Conservation (phyloP, 495 filamentous ascomycete genomes). For the Podospora comata region DNA sequence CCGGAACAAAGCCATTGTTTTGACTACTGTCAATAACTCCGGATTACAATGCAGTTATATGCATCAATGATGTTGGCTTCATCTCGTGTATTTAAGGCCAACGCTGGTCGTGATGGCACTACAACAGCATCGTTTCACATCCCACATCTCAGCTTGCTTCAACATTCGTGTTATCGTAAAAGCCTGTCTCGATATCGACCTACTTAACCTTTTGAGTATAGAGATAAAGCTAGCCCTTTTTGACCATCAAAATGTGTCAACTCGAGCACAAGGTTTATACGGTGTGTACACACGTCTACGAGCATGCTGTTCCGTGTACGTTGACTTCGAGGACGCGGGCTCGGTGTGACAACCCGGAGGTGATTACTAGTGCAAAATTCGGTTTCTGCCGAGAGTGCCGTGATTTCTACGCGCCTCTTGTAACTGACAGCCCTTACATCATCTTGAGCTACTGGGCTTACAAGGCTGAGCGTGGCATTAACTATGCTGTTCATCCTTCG, state of each 20-base stretch:
- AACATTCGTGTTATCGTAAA: not conserved
- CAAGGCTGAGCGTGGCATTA: conserved; percentile 10
- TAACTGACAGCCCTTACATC: not conserved
- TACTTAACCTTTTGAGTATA: not conserved
- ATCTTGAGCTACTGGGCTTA: conserved; percentile 23
- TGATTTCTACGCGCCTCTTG: conserved; percentile 7
- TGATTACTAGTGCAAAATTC: conserved; percentile 2
- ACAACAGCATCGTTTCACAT: not conserved
- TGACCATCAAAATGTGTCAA: conserved; percentile 20
- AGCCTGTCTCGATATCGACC: not conserved
- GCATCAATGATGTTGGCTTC: not conserved
- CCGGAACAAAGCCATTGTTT: not conserved
- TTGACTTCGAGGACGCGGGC: not conserved
- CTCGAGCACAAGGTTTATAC: conserved; percentile 18
- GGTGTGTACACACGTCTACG: conserved; percentile 17
- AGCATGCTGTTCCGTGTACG: conserved; percentile 5
- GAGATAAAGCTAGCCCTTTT: not conserved
- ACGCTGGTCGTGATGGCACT: not conserved
- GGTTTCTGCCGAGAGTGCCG: conserved; percentile 20
- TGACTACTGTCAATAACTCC: not conserved
- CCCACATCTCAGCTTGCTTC: not conserved
- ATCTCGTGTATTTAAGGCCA: not conserved
- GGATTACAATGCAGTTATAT: not conserved
- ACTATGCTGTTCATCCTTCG: conserved; percentile 7
- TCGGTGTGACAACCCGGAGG: conserved; percentile 4